A percentile compares a stretch with the other conserved stretches of the same genome.
Conservation (phyloP, 108 stramenopile species). For the Stephanodiscus triporus region DNA sequence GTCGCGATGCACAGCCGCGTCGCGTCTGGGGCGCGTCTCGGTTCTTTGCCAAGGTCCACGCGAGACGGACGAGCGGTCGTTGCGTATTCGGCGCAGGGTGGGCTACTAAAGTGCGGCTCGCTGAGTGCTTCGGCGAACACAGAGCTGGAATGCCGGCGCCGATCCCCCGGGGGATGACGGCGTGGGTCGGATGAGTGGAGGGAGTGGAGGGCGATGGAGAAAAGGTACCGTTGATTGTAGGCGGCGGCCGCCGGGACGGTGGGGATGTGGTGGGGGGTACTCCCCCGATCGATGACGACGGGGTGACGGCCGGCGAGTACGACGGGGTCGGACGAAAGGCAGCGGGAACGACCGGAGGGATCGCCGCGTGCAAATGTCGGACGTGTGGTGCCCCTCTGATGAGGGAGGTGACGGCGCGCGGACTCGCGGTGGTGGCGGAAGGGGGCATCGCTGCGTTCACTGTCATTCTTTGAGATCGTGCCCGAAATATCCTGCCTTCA, state of each 20-base stretch:
- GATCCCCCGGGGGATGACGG: constrained; percentile 25
- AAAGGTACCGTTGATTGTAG: not conserved
- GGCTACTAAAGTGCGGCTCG: constrained; percentile 83
- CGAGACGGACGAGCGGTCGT: constrained; percentile 80
- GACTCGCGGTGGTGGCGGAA: too few species aligned
- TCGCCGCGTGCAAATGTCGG: not conserved
- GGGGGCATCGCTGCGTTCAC: not conserved
- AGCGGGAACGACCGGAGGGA: not conserved
- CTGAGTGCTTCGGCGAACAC: constrained; percentile 90
- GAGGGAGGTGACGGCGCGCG: too few species aligned
- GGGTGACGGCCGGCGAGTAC: not conserved
- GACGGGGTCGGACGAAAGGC: not conserved
- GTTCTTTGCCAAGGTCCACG: constrained; percentile 93
- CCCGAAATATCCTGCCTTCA: too few species aligned
- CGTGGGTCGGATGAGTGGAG: constrained; percentile 28
- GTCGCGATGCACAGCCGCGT: constrained; percentile 78
- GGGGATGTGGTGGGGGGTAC: not conserved
- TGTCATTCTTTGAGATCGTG: not conserved
- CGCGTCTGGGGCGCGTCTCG: constrained; percentile 59
- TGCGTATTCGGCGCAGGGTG: constrained; percentile 75
- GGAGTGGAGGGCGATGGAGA: not conserved
- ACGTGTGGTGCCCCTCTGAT: not conserved
- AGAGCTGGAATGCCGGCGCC: constrained; percentile 71
- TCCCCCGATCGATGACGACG: not conserved
- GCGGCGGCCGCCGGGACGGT: not conserved